These are phyloP conservation scores for Diaporthe ampelina DNA, from an alignment of 2,329 filamentous ascomycete genomes.

Conservation along the genomic window DNA sequence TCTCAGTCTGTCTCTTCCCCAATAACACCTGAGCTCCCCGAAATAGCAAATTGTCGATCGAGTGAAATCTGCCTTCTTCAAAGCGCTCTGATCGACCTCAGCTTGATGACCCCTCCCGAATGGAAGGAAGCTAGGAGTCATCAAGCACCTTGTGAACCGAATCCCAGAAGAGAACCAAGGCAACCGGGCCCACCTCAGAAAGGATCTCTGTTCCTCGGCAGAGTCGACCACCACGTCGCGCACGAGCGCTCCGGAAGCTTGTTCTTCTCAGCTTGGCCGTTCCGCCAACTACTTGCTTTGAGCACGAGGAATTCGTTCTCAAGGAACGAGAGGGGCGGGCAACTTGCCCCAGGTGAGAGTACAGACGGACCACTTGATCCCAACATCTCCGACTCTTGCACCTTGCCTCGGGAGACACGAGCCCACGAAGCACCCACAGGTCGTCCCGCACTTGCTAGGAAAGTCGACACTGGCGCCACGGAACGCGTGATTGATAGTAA, in stretches of 20 bases:
- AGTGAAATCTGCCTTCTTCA: neutral
- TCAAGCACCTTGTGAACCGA: neutral
- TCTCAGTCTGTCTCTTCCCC: too few species aligned
- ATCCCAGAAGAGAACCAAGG: neutral
- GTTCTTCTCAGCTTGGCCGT: neutral
- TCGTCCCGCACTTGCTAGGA: constrained; percentile 2
- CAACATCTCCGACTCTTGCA: neutral
- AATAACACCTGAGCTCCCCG: too few species aligned
- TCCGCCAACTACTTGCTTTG: too few species aligned
- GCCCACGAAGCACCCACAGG: neutral
- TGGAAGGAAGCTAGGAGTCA: neutral
- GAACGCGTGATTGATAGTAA: neutral
- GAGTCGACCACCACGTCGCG: neutral
- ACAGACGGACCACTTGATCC: neutral
- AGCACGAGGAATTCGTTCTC: neutral
- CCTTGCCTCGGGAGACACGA: neutral
- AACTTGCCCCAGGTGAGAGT: neutral
- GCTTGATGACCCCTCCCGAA: neutral
- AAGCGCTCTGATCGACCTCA: neutral
- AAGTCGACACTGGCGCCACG: neutral
- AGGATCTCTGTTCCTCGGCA: neutral
- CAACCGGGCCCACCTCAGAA: too few species aligned
- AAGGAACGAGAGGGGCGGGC: neutral
- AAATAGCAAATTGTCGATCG: too few species aligned
- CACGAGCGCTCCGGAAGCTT: neutral